Evolutionary conservation across 441 rosid genomes (phyloP), one percentile per base, ranked within the genome.

Genomic region (Hura crepitans): DNA sequence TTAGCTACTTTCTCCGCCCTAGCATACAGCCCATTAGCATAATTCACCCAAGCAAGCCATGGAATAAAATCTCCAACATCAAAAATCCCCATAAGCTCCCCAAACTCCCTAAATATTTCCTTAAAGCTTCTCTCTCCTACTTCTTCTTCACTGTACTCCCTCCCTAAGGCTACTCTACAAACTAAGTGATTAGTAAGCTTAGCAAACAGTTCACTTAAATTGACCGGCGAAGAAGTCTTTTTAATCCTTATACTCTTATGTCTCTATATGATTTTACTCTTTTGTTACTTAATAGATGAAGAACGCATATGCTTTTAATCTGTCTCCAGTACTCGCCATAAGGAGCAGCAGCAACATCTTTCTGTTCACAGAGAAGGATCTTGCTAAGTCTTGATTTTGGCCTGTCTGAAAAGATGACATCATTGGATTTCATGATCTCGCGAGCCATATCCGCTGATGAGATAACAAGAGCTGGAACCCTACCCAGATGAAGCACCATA

Each of bases 41-140:
- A 68, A 53, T 83, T 79, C 5, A 86, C 42, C 80, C 83, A 82
- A 65, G 79, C 76, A 72, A 83, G 72, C 74, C 85, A 86, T 25
- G 89, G 90, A 75, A 86, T 84, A 77, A 76, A 88, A 62, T 86
- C 87, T 20, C 82, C 85, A 0, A 81, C 20, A 42, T 80, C 81
- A 53, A 80, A 74, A 45, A 77, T 75, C 18, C 88, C 90, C 5
- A 84, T 75, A 15, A 82, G 53, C 46, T 66, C 81, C 54, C 69
- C 80, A 68, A 71, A 77, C 53, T 84, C 85, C 30, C 39, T 66
- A 0, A 84, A 69, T 76, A 84, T 60, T 55, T 75, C 59, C 65
- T 81, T 81, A 46, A 84, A 86, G 13, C 66, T 85, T 66, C 31
- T 72, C 39, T 6, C 3, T 33, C 74, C 73, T 3, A 71, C 72